Evolutionary conservation across 225 moss, liverwort and hornwort genomes (phyloP), one percentile per base, ranked within the genome.

Genomic region (Polytrichum commune): DNA sequence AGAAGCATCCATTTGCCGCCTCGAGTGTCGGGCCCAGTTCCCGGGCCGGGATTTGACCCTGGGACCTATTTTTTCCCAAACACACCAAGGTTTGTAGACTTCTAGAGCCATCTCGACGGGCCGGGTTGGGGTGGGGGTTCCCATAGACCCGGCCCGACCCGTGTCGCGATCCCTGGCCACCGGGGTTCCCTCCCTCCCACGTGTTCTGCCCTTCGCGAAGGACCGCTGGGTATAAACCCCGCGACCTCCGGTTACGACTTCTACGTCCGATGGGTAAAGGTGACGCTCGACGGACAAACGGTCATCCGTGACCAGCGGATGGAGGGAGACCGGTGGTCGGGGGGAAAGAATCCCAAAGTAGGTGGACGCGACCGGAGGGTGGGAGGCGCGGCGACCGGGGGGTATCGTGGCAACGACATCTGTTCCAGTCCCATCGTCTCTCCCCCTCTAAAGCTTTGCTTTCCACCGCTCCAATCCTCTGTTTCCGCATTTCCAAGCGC

Each of bases 111-210:
- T 46, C 46, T 46, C 4, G 16, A 13, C 1, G 46, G 46, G 46
- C 16, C 46, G 46, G 16, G 16, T 13, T 13, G 46, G 46, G 46
- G 46, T 16, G 46, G 4, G 16, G 2, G 38, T 38, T 10, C 2
- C 38, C 38, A 38, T 10, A 0, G 10, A 46, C 46, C 46, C 58
- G 22, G 58, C 58, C 58, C 58, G n/a, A 27, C 62, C 62, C 62
- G 62, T 63, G 62, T 24, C 62, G 62, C 62, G 27, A 63, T 23
- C 27, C 27, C 26, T 24, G 62, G 62, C 27, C 62, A 63, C 62
- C 62, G 22, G 62, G 62, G 25, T 24, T 63, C 62, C 25, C 62
- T 63, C 62, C 16, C 58, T 28, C 62, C 62, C 62, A 63, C 62
- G 62, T 63, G 62, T 63, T 63, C 62, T 63, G 62, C 62, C 62